These are phyloP conservation scores for Mortierella sp. DNA, from an alignment of 371 early-diverging fungal genomes.

Conservation along the genomic window DNA sequence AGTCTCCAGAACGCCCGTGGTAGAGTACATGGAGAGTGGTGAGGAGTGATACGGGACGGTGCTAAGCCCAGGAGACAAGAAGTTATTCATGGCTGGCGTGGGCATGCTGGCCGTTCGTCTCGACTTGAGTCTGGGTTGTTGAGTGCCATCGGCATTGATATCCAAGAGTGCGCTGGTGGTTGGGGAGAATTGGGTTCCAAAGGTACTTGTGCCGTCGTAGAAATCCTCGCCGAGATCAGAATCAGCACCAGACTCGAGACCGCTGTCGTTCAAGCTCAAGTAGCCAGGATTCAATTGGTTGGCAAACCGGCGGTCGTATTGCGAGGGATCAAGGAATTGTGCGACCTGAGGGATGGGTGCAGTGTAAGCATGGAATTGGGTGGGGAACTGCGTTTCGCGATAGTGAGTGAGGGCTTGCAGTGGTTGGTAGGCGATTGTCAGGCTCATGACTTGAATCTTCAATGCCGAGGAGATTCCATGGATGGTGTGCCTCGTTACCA, in stretches of 20 bases:
- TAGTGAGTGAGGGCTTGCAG: constrained; percentile 44
- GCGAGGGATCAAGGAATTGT: constrained; percentile 48
- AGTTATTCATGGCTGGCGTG: constrained; percentile 47
- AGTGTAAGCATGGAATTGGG: constrained; percentile 53
- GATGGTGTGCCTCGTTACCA: constrained; percentile 71
- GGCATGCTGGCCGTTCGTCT: constrained; percentile 54
- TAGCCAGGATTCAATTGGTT: constrained; percentile 33
- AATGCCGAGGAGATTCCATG: constrained; percentile 66
- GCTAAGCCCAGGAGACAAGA: constrained; percentile 28
- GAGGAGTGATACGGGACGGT: constrained; percentile 42
- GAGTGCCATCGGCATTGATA: constrained; percentile 35
- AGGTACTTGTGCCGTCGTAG: constrained; percentile 27
- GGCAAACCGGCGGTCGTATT: constrained; percentile 46
- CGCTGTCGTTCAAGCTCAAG: constrained; percentile 27
- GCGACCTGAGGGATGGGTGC: constrained; percentile 52
- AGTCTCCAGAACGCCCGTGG: constrained; percentile 36
- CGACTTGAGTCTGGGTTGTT: constrained; percentile 44
- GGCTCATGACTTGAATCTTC: constrained; percentile 62
- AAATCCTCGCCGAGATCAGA: constrained; percentile 48
- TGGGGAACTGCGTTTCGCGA: constrained; percentile 51
- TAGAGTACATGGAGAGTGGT: constrained; percentile 50
- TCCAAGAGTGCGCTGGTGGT: constrained; percentile 48
- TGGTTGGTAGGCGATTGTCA: constrained; percentile 54
- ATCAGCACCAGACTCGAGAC: constrained; percentile 43
- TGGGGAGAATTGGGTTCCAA: constrained; percentile 31